phyloP scores from a whole-genome alignment of 148 eudicot genomes.

The Silene uniflora region DNA sequence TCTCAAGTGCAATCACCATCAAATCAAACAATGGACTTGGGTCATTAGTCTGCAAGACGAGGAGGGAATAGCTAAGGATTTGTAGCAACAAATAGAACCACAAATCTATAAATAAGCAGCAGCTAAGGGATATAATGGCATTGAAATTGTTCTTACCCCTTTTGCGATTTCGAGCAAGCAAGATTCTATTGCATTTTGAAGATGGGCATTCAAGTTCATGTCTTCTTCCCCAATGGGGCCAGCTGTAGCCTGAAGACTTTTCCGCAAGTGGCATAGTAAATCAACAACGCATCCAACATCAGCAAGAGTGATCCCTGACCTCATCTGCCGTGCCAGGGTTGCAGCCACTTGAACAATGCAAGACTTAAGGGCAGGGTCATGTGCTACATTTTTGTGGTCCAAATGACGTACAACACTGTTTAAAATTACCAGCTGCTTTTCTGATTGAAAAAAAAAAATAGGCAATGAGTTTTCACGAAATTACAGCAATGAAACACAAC shows the following conservation, averaged over 20 bases:
- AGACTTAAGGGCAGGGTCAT: conserved; percentile 70
- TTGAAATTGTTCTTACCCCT: conserved; percentile 52
- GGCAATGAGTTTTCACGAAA: background rate
- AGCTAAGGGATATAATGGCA: background rate
- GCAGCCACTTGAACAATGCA: conserved; percentile 71
- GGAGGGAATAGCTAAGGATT: background rate
- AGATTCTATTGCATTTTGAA: conserved; percentile 75
- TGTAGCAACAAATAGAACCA: background rate
- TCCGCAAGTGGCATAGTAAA: conserved; percentile 78
- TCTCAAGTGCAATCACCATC: conserved; percentile 78
- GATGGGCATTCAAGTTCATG: conserved; percentile 50
- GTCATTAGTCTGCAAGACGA: conserved; percentile 51
- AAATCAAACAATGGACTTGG: conserved; percentile 63
- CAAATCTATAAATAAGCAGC: background rate
- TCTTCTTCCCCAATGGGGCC: conserved; percentile 61
- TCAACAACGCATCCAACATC: conserved; percentile 80
- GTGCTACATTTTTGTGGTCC: conserved; percentile 88
- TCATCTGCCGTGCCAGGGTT: conserved; percentile 72
- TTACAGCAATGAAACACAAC: background rate
- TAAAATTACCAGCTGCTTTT: conserved; percentile 60
- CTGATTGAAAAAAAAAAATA: conserved; percentile 32
- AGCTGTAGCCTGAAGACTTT: conserved; percentile 78
- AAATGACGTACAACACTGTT: conserved; percentile 74
- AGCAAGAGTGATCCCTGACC: conserved; percentile 48
- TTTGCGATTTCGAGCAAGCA: conserved; percentile 80